These are phyloP conservation scores for Sporothrix sp. DNA, from an alignment of 2,329 filamentous ascomycete genomes.

Conservation along the genomic window DNA sequence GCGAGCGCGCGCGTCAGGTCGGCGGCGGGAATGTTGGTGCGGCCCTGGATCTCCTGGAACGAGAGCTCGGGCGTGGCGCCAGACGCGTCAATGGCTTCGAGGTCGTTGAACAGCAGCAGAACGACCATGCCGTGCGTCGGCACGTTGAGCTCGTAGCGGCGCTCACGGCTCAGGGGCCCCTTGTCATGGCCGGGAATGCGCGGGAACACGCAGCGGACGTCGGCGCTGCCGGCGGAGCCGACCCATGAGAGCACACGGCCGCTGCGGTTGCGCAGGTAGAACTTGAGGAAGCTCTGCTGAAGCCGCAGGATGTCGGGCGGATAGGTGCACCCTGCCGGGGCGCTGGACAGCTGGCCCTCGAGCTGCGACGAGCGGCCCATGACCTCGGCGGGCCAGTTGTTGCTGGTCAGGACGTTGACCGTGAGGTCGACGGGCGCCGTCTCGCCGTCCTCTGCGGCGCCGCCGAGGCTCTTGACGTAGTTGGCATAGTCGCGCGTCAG, in stretches of 20 bases:
- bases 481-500: conserved; percentile 67
- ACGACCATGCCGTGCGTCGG: conserved; percentile 90
- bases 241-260: conserved; percentile 84
- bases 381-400: conserved; percentile 88
- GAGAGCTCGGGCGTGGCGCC: conserved; percentile 26
- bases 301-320: conserved; percentile 64
- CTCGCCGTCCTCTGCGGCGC: conserved; percentile 30
- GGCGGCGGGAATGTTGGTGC: conserved; percentile 64
- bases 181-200: conserved; percentile 61
- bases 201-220: conserved; percentile 72
- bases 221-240: conserved; percentile 62
- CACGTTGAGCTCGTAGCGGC: conserved; percentile 82
- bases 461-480: conserved; percentile 46
- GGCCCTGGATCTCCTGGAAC: conserved; percentile 71
- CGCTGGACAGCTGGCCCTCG: conserved; percentile 29
- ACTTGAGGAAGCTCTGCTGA: conserved; percentile 78
- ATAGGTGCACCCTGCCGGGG: conserved; percentile 48
- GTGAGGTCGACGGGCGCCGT: conserved; percentile 63
- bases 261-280: conserved; percentile 78
- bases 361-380: conserved; percentile 55
- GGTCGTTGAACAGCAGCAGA: conserved; percentile 78
- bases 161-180: conserved; percentile 48
- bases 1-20: conserved; percentile 73
- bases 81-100: conserved; percentile 41
- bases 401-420: conserved; percentile 81